Evolutionary conservation across 2,329 filamentous ascomycete genomes (phyloP), one percentile per base, ranked within the genome.

Genomic region (Aureobasidium vineae): DNA sequence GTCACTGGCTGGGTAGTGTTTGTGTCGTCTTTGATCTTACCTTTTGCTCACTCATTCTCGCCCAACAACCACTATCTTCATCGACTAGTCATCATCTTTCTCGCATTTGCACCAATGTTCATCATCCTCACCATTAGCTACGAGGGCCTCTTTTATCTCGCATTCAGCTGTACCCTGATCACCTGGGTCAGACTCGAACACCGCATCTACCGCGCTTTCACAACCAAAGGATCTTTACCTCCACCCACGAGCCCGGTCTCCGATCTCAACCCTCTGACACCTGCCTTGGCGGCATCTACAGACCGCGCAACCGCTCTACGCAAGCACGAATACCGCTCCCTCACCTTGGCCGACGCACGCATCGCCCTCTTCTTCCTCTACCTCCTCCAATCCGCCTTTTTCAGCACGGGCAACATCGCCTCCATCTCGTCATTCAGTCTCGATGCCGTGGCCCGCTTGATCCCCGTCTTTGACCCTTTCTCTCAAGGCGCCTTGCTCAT

Each of bases 111-210:
- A 0, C 95, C 95, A 0, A 90, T 90, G 1, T 99, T 98, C 78
- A 90, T 99, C 74, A 94, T 99, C 73, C 86, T 99, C 60, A 96
- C 93, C 8, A 97, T 98, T 72, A 97, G 94, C 0, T 99, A 96
- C 79, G 95, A 99, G 77, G 94, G 94, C 0, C 83, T 99, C 2
- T 99, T 99, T 77, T 99, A 98, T 78, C 86, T 97, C 68, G 87
- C 89, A 13, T 99, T 97, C 78, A 92, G 88, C 73, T 81, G 90
- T 64, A 90, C 89, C 26, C 80, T 99, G 5, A 83, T 97, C 61
- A 88, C 88, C 65, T 99, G 95, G 95, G 91, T 97, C 40, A 87
- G 88, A n/a, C 83, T 99, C 1, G 95, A 99, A 77, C 90, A 96
- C 75, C 87, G 86, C 65, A 85, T 94, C 57, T 87, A 89, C 73